Evolutionary conservation across 108 stramenopile species (phyloP).

Genomic region (Cyclostephanos tholiformis): DNA sequence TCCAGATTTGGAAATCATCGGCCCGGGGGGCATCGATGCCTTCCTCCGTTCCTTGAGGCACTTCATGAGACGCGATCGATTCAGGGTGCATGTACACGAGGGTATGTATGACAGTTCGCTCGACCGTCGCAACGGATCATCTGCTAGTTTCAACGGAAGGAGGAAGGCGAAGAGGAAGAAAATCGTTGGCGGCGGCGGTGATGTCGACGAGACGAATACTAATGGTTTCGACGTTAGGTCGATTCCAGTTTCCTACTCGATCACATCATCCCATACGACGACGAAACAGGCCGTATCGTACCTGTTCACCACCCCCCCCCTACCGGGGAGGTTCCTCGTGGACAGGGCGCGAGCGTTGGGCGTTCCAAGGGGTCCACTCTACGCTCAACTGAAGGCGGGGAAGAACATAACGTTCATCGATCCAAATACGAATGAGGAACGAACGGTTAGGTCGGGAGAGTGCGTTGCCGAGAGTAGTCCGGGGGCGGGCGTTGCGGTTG

Average conservation of each 20-base stretch:
- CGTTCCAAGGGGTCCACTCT: slow-evolving; percentile 84
- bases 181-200: slow-evolving; percentile 8
- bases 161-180: slow-evolving; percentile 47
- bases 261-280: slow-evolving; percentile 2
- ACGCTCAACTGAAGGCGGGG: slow-evolving; percentile 80
- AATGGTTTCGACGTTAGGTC: slow-evolving; percentile 31
- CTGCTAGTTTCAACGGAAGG: slow-evolving; percentile 9
- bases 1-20: slow-evolving; percentile 66
- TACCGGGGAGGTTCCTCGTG: slow-evolving; percentile 78
- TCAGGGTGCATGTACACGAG: slow-evolving; percentile 66
- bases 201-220: slow-evolving; percentile 35
- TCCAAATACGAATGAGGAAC: slow-evolving; percentile 46
- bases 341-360: slow-evolving; percentile 72
- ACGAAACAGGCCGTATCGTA: slow-evolving; percentile 60
- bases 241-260: slow-evolving; percentile 21
- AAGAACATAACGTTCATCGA: slow-evolving; percentile 76
- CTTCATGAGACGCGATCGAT: slow-evolving; percentile 80
- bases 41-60: slow-evolving; percentile 76
- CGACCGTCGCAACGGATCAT: slow-evolving; percentile 13
- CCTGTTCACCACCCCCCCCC: slow-evolving; percentile 67
- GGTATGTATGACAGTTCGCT: slow-evolving; percentile 48
- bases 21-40: slow-evolving; percentile 66
- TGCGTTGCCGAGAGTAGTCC: slow-evolving; percentile 67
- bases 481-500: slow-evolving; percentile 65
- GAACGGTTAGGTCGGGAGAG: slow-evolving; percentile 64